phyloP scores from a whole-genome alignment of 495 filamentous ascomycete species.

The Penicillium crystallinum region DNA sequence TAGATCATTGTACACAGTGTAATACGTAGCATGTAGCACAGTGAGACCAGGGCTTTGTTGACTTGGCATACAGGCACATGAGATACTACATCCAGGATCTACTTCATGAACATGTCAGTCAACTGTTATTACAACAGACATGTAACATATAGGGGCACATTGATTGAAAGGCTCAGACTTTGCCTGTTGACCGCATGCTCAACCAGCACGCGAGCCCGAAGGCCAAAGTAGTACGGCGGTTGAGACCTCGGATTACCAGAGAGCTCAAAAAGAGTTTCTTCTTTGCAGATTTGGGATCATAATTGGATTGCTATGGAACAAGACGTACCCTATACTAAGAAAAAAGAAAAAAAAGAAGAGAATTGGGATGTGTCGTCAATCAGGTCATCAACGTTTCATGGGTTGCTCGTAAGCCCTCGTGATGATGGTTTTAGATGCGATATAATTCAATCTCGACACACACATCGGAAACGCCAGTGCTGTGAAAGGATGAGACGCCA shows the following conservation, averaged over 20 bases:
- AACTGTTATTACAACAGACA: neutral
- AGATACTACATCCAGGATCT: neutral
- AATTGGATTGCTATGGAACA: slow-evolving; percentile 11
- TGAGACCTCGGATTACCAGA: slow-evolving; percentile 80
- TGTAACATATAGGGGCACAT: neutral
- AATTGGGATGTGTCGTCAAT: slow-evolving; percentile 63
- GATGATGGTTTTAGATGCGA: slow-evolving; percentile 99
- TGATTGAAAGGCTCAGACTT: slow-evolving; percentile 53
- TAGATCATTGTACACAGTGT: neutral
- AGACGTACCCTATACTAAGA: slow-evolving; percentile 19
- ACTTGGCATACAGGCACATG: neutral
- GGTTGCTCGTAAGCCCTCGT: slow-evolving; percentile 85
- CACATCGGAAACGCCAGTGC: slow-evolving; percentile 82
- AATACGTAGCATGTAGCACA: neutral
- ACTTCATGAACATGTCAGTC: neutral
- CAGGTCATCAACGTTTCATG: slow-evolving; percentile 99
- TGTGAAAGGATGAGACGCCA: slow-evolving; percentile 55
- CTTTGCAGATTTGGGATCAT: slow-evolving; percentile 30
- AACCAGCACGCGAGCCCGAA: slow-evolving; percentile 46
- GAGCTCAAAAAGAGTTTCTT: slow-evolving; percentile 55
- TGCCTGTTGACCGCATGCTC: slow-evolving; percentile 67
- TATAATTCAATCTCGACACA: slow-evolving; percentile 69
- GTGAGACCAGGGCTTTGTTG: neutral
- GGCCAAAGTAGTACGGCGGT: slow-evolving; percentile 48
- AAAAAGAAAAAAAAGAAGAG: slow-evolving; percentile 5